Evolutionary conservation across 441 rosid species (phyloP), one percentile per base, ranked within the genome.

Genomic region (Euphorbia schlechtendalii): DNA sequence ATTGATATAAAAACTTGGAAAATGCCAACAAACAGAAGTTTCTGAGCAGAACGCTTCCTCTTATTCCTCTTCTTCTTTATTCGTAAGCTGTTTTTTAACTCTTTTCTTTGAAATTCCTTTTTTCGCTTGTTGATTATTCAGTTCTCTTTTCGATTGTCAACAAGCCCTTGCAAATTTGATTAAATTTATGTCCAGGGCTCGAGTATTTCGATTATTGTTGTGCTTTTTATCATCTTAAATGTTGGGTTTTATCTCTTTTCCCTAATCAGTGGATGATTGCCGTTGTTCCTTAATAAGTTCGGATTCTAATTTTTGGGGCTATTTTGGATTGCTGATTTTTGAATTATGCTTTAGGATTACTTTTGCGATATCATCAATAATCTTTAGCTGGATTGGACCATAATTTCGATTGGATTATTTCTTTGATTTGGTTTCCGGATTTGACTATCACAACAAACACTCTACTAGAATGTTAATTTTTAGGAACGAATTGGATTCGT

Each of bases 61-160:
- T n/a, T n/a, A n/a, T n/a, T n/a, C n/a, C n/a, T n/a, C n/a, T 2
- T 24, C 21, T 52, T 43, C 18, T 11, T 32, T 17, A 7, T 45
- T 59, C 69, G 17, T 59, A 75, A 79, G 84, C 59, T 34, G 61
- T 9, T 62, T 30, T 65, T 60, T 69, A 52, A 40, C 61, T 49
- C 56, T 61, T 32, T 48, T 64, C 30, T 0, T 28, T 68, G 13
- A 22, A 0, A 10, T 53, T 30, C 25, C 3, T 13, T 1, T 4
- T 28, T 6, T 3, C 21, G 55, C 14, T 18, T 0, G 24, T n/a
- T 2, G 13, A 4, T 56, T 5, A 5, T n/a, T 38, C 54, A 15
- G 8, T 27, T 9, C 12, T 8, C 15, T 20, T 28, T 61, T 27
- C 43, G 15, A 43, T 43, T 15, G 15, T 45, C 21, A 48, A 4